These are phyloP conservation scores for Domatiomyces globalis DNA, from an alignment of 2,329 filamentous ascomycete species.

Conservation along the genomic window DNA sequence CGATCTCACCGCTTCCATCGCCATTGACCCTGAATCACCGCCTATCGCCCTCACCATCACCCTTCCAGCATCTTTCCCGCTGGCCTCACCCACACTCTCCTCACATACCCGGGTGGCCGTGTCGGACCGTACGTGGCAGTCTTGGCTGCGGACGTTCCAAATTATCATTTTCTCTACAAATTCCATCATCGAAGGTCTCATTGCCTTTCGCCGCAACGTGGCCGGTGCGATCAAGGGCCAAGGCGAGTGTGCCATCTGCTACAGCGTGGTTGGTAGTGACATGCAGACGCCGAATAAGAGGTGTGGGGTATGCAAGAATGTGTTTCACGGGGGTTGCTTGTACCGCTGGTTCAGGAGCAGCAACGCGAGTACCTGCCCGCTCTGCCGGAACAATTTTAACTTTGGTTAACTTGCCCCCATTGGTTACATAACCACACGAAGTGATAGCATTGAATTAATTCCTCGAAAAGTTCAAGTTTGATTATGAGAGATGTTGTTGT, in stretches of 20 bases:
- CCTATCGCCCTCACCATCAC: slow-evolving; percentile 68
- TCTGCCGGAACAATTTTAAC: slow-evolving; percentile 79
- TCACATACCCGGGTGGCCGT: slow-evolving; percentile 74
- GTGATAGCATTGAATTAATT: too few species aligned
- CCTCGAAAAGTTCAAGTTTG: too few species aligned
- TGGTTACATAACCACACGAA: too few species aligned
- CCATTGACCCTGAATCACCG: slow-evolving; percentile 75
- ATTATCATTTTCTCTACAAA: slow-evolving; percentile 90
- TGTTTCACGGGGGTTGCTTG: slow-evolving; percentile 79
- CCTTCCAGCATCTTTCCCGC: slow-evolving; percentile 67
- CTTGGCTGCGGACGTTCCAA: slow-evolving; percentile 75
- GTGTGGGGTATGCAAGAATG: slow-evolving; percentile 83
- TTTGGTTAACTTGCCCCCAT: slow-evolving; percentile 26
- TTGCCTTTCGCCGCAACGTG: slow-evolving; percentile 76
- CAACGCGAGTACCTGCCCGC: slow-evolving; percentile 77
- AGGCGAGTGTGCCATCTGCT: slow-evolving; percentile 92
- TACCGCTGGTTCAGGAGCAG: slow-evolving; percentile 97
- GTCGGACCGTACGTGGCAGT: slow-evolving; percentile 81
- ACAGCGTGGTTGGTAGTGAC: slow-evolving; percentile 80
- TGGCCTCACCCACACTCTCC: slow-evolving; percentile 61
- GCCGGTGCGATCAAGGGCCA: slow-evolving; percentile 80
- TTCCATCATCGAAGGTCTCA: slow-evolving; percentile 71
- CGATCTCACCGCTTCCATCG: slow-evolving; percentile 72
- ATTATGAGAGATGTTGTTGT: too few species aligned
- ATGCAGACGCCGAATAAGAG: slow-evolving; percentile 83